Conservation (phyloP, 2,329 filamentous ascomycete species). For the Aureobasidium mangrovei region DNA sequence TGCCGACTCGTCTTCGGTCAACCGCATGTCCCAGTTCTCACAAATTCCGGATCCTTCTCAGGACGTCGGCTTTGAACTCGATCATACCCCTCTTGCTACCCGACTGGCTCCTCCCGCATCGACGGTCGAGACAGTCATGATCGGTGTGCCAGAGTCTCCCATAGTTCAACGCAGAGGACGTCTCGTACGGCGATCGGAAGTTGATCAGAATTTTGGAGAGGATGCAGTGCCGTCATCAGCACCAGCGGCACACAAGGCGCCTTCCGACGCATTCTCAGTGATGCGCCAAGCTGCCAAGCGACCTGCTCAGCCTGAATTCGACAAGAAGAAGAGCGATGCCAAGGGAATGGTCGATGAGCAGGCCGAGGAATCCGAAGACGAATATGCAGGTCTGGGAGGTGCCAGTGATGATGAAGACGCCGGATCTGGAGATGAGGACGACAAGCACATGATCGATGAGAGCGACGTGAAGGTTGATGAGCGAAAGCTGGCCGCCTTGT, state of each 20-base stretch:
- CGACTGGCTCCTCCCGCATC: slow-evolving; percentile 52
- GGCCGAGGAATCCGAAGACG: slow-evolving; percentile 94
- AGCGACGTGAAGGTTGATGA: slow-evolving; percentile 70
- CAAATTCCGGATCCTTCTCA: slow-evolving; percentile 70
- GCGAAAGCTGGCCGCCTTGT: slow-evolving; percentile 72
- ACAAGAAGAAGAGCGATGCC: slow-evolving; percentile 81
- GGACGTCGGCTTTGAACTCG: slow-evolving; percentile 71
- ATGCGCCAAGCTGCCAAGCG: slow-evolving; percentile 57
- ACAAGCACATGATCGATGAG: slow-evolving; percentile 84
- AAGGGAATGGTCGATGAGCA: slow-evolving; percentile 85
- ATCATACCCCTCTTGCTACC: slow-evolving; percentile 28
- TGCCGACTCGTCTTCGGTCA: slow-evolving; percentile 20
- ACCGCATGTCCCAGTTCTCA: slow-evolving; percentile 50
- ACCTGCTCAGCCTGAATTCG: slow-evolving; percentile 54
- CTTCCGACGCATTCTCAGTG: slow-evolving; percentile 54
- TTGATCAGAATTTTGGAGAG: slow-evolving; percentile 40
- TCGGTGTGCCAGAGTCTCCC: slow-evolving; percentile 55
- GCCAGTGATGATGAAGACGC: slow-evolving; percentile 77
- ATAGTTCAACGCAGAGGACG: slow-evolving; percentile 46
- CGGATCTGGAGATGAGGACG: slow-evolving; percentile 63
- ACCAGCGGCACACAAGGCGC: slow-evolving; percentile 9
- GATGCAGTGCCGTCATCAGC: slow-evolving; percentile 22
- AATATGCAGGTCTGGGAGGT: slow-evolving; percentile 90
- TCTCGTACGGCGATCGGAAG: slow-evolving; percentile 34
- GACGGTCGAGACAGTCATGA: slow-evolving; percentile 61